A percentile compares a stretch with the other conserved stretches of the same genome.
These are phyloP conservation scores for Phialocephala subalpina DNA, from an alignment of 2,329 filamentous ascomycete genomes.

Conservation along the genomic window DNA sequence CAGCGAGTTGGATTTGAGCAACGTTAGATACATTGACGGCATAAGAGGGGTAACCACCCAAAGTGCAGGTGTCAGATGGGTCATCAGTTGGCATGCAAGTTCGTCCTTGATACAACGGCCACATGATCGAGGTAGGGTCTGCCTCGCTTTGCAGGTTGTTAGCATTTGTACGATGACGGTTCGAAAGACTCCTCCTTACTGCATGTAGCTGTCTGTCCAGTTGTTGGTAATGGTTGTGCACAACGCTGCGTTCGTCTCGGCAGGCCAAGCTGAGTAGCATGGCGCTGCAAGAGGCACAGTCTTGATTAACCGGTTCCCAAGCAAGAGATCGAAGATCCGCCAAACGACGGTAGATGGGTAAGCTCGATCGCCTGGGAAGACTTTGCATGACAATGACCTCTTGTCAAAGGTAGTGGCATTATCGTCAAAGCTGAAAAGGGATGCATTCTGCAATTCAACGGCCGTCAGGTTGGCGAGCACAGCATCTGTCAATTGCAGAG, in stretches of 20 bases:
- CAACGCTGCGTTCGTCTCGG: slow-evolving; percentile 41
- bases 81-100: slow-evolving; percentile 43
- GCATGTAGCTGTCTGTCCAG: slow-evolving; percentile 48
- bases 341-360: slow-evolving; percentile 58
- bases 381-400: slow-evolving; percentile 25
- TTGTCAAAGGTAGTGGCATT: slow-evolving; percentile 3
- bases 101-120: slow-evolving; percentile 52
- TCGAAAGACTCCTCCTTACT: slow-evolving; percentile 38
- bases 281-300: slow-evolving; percentile 54
- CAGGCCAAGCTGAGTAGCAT: slow-evolving; percentile 47
- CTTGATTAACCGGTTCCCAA: slow-evolving; percentile 51
- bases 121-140: slow-evolving; percentile 55
- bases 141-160: slow-evolving; percentile 44
- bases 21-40: slow-evolving; percentile 37
- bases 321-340: slow-evolving; percentile 52
- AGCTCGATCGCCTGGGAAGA: slow-evolving; percentile 34
- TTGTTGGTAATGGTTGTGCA: slow-evolving; percentile 45
- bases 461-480: slow-evolving; percentile 29
- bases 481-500: slow-evolving; percentile 32
- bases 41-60: slow-evolving; percentile 33
- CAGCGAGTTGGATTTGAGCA: slow-evolving; percentile 33
- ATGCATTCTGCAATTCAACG: slow-evolving; percentile 24
- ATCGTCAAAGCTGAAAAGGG: slow-evolving; percentile 26
- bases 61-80: slow-evolving; percentile 20
- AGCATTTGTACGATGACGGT: background rate